Evolutionary conservation across 352 stramenopile genomes (phyloP), one percentile per base, ranked within the genome.

Genomic region (Globisporangium perplexum): DNA sequence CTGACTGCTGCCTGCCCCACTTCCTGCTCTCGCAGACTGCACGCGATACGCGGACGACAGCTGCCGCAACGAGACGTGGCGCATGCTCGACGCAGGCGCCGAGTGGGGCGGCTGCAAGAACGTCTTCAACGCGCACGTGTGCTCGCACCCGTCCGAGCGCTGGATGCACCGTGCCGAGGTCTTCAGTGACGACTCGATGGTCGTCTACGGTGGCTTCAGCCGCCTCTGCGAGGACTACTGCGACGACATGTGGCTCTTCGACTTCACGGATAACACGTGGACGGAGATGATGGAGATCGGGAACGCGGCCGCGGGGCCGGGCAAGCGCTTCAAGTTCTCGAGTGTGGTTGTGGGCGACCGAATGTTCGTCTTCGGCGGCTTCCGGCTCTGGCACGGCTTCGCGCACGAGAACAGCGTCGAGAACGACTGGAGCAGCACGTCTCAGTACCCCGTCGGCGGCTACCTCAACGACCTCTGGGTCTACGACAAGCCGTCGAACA

Each of bases 401-500:
- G 81, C 82, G 5, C 73, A 75, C 30, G 90, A 98, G 36, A 98
- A 98, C 50, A 80, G 65, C 23, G 60, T 81, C 17, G 77, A 81
- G n/a, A 90, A 86, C 52, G 78, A 90, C 58, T 98, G 92, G 92
- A 69, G 63, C 33, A 77, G 74, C 52, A 70, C 63, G 12, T 63
- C 72, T 36, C 64, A 88, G 47, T 88, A 97, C 43, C 92, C 94
- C 0, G 53, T 71, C 38, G 96, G 96, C 22, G 96, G 96, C 3
- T 98, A 98, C 61, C 71, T 98, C 5, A 90, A 97, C 66, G 95
- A 98, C 70, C 71, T 98, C 4, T 98, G 95, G 94, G 77, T 70
- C 26, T 92, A 90, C 50, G 64, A 91, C 62, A 88, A 81, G 45
- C 38, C 46, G 26, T 62, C 36, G 0, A 86, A 88, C 47, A 57